Evolutionary conservation across 2,329 filamentous ascomycete genomes (phyloP), one percentile per base, ranked within the genome.

Genomic region (Incumbomyces delicatus): DNA sequence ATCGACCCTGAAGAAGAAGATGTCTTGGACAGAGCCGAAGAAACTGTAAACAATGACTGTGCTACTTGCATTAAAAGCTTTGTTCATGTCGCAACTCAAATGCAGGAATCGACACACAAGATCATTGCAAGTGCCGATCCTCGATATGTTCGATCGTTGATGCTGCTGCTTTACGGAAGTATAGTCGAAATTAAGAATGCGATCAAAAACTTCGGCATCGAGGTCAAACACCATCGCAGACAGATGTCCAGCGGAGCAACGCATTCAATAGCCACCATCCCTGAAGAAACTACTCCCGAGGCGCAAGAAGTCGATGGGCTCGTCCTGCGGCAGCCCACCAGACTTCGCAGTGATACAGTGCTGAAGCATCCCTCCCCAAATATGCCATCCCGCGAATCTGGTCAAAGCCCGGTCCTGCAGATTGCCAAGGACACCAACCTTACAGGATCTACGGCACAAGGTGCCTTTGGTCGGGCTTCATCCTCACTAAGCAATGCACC

Each of bases 131-230:
- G 74, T 41, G 71, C 72, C 3, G 76, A 81, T 53, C 66, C 72
- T 6, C 71, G 74, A 47, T 75, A 79, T 52, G 64, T 81, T 43
- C 74, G 78, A 20, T 77, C 72, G 13, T 66, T 80, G 36, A 70
- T 82, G 62, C 68, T 79, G 31, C 70, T 77, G 52, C 69, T 80
- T 31, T 78, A 77, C 54, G 72, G 73, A 40, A 75, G 76, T 51
- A 60, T 79, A 41, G 62, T 77, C 38, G 78, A 81, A 58, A 66
- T 78, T 49, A 73, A 75, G 42, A 81, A 81, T 58, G 74, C 76
- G 34, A 77, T 75, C 57, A 64, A 67, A 17, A 66, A 70, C 44
- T 65, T 80, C 41, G 72, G 72, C 22, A 64, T 69, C 43, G 65
- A 64, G 29, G 57, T 69, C 31, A 58, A 48, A 43, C 59, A 41